Evolutionary conservation across 139 green algal genomes (phyloP), one percentile per base, ranked within the genome.

Genomic region (Nannochloris sp.): DNA sequence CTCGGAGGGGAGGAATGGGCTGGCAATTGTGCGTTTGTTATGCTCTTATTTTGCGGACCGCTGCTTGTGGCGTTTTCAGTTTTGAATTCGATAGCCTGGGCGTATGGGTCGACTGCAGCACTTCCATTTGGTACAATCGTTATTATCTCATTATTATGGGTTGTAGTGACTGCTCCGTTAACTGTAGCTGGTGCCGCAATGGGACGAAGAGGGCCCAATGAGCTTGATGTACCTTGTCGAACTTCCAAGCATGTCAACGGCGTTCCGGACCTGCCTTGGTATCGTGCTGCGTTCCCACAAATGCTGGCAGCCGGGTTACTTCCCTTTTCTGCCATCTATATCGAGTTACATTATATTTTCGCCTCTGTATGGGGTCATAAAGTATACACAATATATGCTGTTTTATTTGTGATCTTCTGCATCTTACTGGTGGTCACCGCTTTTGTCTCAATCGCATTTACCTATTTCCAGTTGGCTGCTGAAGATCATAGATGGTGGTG

Each of bases 301-400:
- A 96, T 96, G 90, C 6, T 85, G 10, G 93, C 95, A 86, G 90
- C 89, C 14, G 89, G 89, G 57, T 93, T 95, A 78, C 78, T 97
- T 75, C 90, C 89, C 31, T 97, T 97, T 86, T 87, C 70, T n/a
- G 90, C 90, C 55, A 97, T 97, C 78, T 97, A 97, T 85, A 95
- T 97, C 38, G 90, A 97, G 88, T 86, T 97, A 23, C 94, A 96
- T 80, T 97, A 97, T 83, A 95, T 97, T 73, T 97, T 96, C 70
- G 84, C 83, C 37, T 86, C 58, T 73, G 85, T 98, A 60, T 98
- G 92, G 92, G 92, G 92, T 37, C 90, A 98, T 82, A 98, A 98
- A 81, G 73, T 93, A 31, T 97, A 96, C 86, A 92, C 84, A 61
- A 93, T 97, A 71, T 96, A 89, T 74, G 81, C 73, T 67, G 93